Conservation (phyloP, 192 early-diverging fungal genomes). For the Jimgerdemannia flammicorona region DNA sequence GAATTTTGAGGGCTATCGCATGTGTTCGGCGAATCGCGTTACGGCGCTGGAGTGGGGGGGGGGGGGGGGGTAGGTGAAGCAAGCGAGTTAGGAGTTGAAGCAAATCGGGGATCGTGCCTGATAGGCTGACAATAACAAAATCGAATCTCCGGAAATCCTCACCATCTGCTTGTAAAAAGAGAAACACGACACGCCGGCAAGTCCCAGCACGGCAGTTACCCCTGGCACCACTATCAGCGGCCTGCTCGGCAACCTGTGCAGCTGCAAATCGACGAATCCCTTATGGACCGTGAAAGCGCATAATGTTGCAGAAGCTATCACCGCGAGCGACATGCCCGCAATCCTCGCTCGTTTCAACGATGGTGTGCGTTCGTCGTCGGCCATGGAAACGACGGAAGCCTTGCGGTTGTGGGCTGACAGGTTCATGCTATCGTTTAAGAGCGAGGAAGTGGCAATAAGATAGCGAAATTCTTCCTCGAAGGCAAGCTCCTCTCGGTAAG, state of each 20-base stretch:
- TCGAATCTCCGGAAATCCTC: constrained; percentile 8
- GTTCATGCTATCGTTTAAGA: constrained; percentile 35
- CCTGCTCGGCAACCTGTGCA: neutral
- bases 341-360: neutral
- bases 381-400: constrained; percentile 6
- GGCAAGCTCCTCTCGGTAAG: constrained; percentile 42
- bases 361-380: neutral
- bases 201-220: neutral
- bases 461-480: constrained; percentile 61
- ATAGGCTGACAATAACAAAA: neutral
- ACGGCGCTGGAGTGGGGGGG: constrained; percentile 30
- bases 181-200: constrained; percentile 2
- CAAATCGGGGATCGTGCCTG: too few species aligned
- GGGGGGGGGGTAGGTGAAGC: neutral
- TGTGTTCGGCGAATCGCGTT: constrained; percentile 40
- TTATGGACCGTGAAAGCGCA: neutral
- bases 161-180: constrained; percentile 37
- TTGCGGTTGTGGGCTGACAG: neutral
- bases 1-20: constrained; percentile 32
- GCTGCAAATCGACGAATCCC: neutral
- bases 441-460: constrained; percentile 51
- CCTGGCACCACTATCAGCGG: neutral
- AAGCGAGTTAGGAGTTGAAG: too few species aligned
- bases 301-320: neutral
- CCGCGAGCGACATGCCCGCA: constrained; percentile 1